Percentiles rank a stretch among this genome's conserved stretches.
phyloP scores from a whole-genome alignment of 139 green algal genomes.

The Coelastrella sp. region DNA sequence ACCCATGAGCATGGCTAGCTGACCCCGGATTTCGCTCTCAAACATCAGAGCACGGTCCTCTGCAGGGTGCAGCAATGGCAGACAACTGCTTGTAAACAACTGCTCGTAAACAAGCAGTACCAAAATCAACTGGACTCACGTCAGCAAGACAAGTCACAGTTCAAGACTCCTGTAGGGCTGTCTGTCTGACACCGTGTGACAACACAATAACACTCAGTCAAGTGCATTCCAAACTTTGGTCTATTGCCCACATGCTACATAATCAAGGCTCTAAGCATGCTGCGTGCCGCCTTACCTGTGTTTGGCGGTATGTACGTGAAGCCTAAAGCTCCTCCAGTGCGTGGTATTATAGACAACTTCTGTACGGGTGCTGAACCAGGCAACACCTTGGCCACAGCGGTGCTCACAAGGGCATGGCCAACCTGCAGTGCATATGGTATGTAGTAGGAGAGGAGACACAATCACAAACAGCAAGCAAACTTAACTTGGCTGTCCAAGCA shows the following conservation, averaged over 20 bases:
- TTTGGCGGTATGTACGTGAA: slow-evolving; percentile 78
- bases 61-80: background rate
- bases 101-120: too few species aligned
- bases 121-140: too few species aligned
- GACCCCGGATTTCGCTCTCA: slow-evolving; percentile 88
- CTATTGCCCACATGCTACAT: too few species aligned
- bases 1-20: slow-evolving; percentile 92
- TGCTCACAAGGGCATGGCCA: slow-evolving; percentile 91
- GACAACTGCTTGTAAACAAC: background rate
- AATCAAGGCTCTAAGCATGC: too few species aligned
- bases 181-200: too few species aligned
- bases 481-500: too few species aligned
- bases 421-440: slow-evolving; percentile 52
- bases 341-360: slow-evolving; percentile 91
- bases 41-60: slow-evolving; percentile 94
- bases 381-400: slow-evolving; percentile 79
- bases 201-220: too few species aligned
- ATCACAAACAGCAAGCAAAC: too few species aligned
- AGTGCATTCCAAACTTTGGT: too few species aligned
- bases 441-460: too few species aligned
- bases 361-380: slow-evolving; percentile 70
- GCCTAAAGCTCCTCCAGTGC: slow-evolving; percentile 86
- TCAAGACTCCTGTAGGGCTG: too few species aligned
- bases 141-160: too few species aligned
- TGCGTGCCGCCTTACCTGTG: slow-evolving; percentile 18